A percentile compares a stretch with the other conserved stretches of the same genome.
Conservation (phyloP, 176 grass and related monocot species). For the Carex cristatella region DNA sequence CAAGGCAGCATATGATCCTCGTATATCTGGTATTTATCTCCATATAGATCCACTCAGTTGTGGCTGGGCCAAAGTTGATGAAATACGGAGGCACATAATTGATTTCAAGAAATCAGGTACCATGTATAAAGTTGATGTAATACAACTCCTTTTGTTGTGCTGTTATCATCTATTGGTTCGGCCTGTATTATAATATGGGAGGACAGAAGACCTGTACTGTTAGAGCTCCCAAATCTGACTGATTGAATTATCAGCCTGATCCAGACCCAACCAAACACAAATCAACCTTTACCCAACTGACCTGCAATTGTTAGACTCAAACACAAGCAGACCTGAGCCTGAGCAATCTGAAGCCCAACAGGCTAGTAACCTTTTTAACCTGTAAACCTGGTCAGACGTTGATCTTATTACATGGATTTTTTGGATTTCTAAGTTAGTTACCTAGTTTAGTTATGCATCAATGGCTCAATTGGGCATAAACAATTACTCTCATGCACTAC, state of each 20-base stretch:
- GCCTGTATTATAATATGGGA: neutral
- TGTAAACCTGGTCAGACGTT: neutral
- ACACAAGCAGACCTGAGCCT: neutral
- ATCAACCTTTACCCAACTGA: neutral
- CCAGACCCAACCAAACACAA: neutral
- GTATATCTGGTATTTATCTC: conserved; percentile 81
- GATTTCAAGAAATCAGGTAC: conserved; percentile 95
- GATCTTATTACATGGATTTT: neutral
- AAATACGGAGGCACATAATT: conserved; percentile 81
- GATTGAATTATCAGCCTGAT: neutral
- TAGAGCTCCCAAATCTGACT: neutral
- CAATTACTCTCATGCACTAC: neutral
- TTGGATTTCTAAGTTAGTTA: neutral
- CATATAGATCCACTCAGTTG: conserved; percentile 81
- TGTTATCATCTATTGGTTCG: neutral
- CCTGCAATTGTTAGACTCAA: neutral
- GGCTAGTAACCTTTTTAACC: neutral
- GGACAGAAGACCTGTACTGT: neutral
- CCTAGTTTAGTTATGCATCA: neutral
- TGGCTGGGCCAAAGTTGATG: conserved; percentile 92
- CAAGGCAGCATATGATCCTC: conserved; percentile 90
- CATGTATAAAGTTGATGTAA: neutral
- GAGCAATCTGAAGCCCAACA: neutral
- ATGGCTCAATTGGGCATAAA: neutral
- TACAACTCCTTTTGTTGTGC: neutral